A percentile compares a stretch with the other conserved stretches of the same genome.
Conservation (phyloP, 106 monocot genomes). For the Acorus calamus region DNA sequence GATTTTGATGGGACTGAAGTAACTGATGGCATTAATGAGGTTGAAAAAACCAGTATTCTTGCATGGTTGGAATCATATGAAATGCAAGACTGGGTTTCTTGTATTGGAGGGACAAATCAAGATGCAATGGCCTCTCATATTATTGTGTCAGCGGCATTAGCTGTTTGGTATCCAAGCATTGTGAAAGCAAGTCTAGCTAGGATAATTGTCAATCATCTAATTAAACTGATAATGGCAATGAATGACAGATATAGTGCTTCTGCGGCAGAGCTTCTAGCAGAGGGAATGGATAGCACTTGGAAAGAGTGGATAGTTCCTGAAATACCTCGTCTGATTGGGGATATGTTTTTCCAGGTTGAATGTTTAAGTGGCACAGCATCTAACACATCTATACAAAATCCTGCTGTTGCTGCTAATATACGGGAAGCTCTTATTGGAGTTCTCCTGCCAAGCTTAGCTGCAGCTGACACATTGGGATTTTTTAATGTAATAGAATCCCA, state of each 20-base stretch:
- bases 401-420: conserved; percentile 40
- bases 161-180: conserved; percentile 96
- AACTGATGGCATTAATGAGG: conserved; percentile 5
- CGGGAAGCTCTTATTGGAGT: conserved; percentile 64
- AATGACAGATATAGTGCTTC: conserved; percentile 88
- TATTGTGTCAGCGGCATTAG: conserved; percentile 85
- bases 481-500: conserved; percentile 77
- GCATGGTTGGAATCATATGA: conserved; percentile 87
- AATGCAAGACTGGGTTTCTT: conserved; percentile 78
- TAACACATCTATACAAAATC: conserved; percentile 28
- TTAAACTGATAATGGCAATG: conserved; percentile 87
- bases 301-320: conserved; percentile 58
- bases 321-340: conserved; percentile 50
- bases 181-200: conserved; percentile 54
- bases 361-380: conserved; percentile 44
- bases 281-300: conserved; percentile 94
- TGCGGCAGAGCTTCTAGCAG: conserved; percentile 93
- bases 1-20: conserved; percentile 1
- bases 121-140: conserved; percentile 85
- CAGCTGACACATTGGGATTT: conserved; percentile 73
- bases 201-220: conserved; percentile 52
- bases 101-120: conserved; percentile 72
- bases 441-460: conserved; percentile 88
- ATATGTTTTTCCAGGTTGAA: conserved; percentile 92
- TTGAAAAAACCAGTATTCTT: conserved; percentile 35